A percentile compares a stretch with the other conserved stretches of the same genome.
These are phyloP conservation scores for Linnemannia schmuckeri DNA, from an alignment of 192 early-diverging fungal genomes.

Conservation along the genomic window DNA sequence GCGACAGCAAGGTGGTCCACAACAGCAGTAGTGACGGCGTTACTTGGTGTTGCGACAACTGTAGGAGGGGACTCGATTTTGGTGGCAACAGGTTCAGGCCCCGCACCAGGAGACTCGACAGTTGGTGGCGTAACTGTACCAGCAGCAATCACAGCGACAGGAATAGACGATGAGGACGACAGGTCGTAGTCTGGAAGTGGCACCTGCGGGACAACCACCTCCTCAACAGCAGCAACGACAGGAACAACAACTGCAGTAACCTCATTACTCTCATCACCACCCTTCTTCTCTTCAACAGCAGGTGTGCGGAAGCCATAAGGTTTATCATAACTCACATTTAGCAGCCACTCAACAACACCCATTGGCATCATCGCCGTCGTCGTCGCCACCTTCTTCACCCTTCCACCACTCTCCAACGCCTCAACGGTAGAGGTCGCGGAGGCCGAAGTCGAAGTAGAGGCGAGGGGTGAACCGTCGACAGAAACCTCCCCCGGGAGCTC, in stretches of 20 bases:
- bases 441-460: neutral
- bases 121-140: neutral
- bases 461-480: neutral
- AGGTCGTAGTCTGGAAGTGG: neutral
- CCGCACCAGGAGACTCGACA: neutral
- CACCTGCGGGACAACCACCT: neutral
- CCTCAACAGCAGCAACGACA: neutral
- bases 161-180: neutral
- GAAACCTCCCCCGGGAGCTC: constrained; percentile 1
- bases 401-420: no score
- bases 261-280: neutral
- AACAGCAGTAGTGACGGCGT: neutral
- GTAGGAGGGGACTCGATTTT: neutral
- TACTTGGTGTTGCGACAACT: neutral
- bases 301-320: neutral
- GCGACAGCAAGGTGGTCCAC: neutral
- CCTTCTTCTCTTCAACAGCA: neutral
- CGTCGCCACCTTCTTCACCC: constrained; percentile 1
- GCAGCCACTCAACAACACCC: neutral
- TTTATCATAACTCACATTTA: neutral
- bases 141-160: neutral
- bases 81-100: neutral
- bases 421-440: neutral
- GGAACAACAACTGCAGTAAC: neutral
- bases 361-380: neutral